Conservation (phyloP, 2,329 filamentous ascomycete species). For the Nemania diffusa region DNA sequence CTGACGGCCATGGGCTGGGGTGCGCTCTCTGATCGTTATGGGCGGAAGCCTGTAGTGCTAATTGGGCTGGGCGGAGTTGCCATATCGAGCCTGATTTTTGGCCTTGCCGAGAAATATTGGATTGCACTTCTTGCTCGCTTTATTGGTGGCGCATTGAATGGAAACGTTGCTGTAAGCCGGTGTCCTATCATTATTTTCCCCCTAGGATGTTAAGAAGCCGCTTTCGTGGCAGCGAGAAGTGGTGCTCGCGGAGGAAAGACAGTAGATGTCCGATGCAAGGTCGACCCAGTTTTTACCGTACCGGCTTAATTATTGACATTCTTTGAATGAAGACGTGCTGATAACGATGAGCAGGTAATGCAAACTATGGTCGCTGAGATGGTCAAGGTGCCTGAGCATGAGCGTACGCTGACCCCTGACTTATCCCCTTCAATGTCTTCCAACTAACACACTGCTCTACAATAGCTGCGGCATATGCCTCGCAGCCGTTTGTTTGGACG, state of each 20-base stretch:
- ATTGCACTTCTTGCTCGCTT: slow-evolving; percentile 55
- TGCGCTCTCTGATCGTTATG: slow-evolving; percentile 54
- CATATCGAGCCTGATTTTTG: slow-evolving; percentile 55
- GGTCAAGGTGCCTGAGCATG: slow-evolving; percentile 55
- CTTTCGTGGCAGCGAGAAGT: background rate
- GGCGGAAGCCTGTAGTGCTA: slow-evolving; percentile 52
- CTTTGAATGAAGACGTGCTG: background rate
- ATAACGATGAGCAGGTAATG: slow-evolving; percentile 48
- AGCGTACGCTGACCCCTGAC: slow-evolving; percentile 45
- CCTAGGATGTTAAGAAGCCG: too few relatives aligned
- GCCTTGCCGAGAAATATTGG: slow-evolving; percentile 55
- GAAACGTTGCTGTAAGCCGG: slow-evolving; percentile 52
- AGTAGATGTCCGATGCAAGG: background rate
- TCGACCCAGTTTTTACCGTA: background rate
- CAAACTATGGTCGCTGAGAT: slow-evolving; percentile 57
- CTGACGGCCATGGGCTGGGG: slow-evolving; percentile 57
- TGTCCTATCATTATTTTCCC: background rate
- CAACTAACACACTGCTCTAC: background rate
- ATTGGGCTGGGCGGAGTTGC: slow-evolving; percentile 52
- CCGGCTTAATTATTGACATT: background rate
- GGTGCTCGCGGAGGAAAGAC: background rate
- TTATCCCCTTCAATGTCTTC: background rate
- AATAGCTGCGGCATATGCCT: slow-evolving; percentile 50
- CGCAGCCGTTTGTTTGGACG: slow-evolving; percentile 53
- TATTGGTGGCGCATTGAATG: slow-evolving; percentile 54